Percentiles rank a stretch among this genome's conserved stretches.
Conservation (phyloP, 768 basidiomycete genomes). For the Rhizopogon sp. region DNA sequence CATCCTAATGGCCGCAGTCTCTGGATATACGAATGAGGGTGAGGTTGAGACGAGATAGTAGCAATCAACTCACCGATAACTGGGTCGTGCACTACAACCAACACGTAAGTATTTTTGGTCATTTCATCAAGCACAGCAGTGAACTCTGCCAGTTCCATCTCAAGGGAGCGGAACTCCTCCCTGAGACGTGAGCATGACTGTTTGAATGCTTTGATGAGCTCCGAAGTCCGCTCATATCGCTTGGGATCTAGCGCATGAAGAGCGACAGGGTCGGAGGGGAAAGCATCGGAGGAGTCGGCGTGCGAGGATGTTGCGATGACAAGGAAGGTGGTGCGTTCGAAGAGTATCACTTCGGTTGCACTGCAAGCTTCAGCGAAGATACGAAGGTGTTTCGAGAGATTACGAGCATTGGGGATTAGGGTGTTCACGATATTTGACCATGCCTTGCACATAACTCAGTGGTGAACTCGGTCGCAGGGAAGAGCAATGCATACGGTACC, state of each 20-base stretch:
- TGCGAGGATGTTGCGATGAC: slow-evolving; percentile 84
- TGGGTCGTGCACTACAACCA: slow-evolving; percentile 86
- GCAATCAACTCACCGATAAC: slow-evolving; percentile 60
- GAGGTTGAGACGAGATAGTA: slow-evolving; percentile 2
- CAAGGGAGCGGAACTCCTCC: slow-evolving; percentile 81
- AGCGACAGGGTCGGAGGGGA: slow-evolving; percentile 28
- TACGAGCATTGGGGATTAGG: slow-evolving; percentile 90
- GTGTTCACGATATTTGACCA: slow-evolving; percentile 98
- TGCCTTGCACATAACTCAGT: slow-evolving; percentile 50
- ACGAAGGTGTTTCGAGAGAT: slow-evolving; percentile 81
- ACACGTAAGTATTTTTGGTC: slow-evolving; percentile 89
- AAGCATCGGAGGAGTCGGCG: slow-evolving; percentile 23
- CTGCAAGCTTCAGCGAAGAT: slow-evolving; percentile 84
- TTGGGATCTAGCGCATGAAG: slow-evolving; percentile 54
- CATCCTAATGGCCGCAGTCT: slow-evolving; percentile 81
- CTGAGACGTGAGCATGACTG: slow-evolving; percentile 82
- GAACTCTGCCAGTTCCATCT: slow-evolving; percentile 82
- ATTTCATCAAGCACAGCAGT: slow-evolving; percentile 89
- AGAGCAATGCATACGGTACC: slow-evolving; percentile 35
- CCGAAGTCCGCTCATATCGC: slow-evolving; percentile 83
- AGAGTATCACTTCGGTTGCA: slow-evolving; percentile 91
- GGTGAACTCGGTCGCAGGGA: slow-evolving; percentile 1
- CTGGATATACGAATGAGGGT: slow-evolving; percentile 33
- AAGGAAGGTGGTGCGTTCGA: slow-evolving; percentile 96
- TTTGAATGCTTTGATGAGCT: slow-evolving; percentile 95